Conservation (phyloP, 441 rosid genomes). For the Adansonia madagascariensis region DNA sequence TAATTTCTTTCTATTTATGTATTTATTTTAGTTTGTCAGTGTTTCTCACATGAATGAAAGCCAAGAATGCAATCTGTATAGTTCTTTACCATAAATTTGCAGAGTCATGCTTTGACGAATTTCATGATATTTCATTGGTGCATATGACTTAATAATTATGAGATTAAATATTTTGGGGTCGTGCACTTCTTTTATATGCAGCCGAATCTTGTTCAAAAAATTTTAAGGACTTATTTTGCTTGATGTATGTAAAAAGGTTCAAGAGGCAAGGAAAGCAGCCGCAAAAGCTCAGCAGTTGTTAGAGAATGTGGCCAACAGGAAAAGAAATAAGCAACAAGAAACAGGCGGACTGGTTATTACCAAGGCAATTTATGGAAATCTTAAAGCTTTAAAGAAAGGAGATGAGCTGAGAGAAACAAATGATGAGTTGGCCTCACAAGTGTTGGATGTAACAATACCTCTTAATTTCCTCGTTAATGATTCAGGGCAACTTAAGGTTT, state of each 20-base stretch:
- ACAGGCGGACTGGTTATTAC: conserved; percentile 73
- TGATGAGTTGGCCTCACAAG: conserved; percentile 52
- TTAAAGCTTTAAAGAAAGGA: conserved; percentile 58
- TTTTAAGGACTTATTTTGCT: neutral
- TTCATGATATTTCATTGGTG: neutral
- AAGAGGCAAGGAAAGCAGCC: conserved; percentile 69
- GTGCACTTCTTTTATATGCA: neutral
- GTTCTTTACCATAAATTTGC: neutral
- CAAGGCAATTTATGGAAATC: conserved; percentile 74
- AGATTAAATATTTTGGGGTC: neutral
- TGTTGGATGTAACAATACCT: conserved; percentile 85
- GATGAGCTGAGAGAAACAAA: conserved; percentile 39
- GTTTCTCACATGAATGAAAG: conserved; percentile 5
- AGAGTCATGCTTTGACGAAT: conserved; percentile 7
- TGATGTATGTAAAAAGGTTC: conserved; percentile 52
- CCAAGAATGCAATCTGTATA: neutral
- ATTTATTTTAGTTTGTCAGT: neutral
- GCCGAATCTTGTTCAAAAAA: neutral
- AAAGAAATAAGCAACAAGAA: conserved; percentile 74
- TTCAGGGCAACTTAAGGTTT: conserved; percentile 83
- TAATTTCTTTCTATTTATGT: conserved; percentile 3
- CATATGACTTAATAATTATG: neutral
- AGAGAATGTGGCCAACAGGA: conserved; percentile 80
- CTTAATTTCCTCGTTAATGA: conserved; percentile 89
- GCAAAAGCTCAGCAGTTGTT: conserved; percentile 82